Evolutionary conservation across 495 filamentous ascomycete genomes (phyloP), one percentile per base, ranked within the genome.

Genomic region (Penicillium ucsense): DNA sequence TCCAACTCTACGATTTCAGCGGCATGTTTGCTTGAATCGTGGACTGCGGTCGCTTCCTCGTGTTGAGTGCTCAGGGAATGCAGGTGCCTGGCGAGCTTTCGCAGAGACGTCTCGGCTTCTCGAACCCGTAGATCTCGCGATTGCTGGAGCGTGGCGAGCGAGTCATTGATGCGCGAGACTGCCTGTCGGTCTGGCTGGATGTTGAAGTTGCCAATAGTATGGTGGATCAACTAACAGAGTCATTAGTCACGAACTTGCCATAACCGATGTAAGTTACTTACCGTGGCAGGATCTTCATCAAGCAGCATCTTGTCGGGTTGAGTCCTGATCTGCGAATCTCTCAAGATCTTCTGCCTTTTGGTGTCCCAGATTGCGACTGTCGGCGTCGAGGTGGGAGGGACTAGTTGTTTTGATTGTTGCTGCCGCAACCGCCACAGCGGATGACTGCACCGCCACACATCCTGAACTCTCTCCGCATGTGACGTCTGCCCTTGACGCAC

Each of bases 141-240:
- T 55, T 86, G 79, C 50, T 86, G 77, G 8, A 97, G 78, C 0
- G 84, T 81, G 5, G 81, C 76, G 48, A 96, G 78, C 3, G 87
- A 89, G 68, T 86, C 83, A 67, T 81, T 79, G 63, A 97, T 86
- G 62, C 91, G 87, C n/a, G 84, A 74, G 41, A 96, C 80, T 56
- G 85, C 84, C 64, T 82, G 72, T 55, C 85, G 89, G 74, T 98
- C 92, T 3, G 86, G 84, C 38, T 79, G 71, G 62, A 89, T 94
- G 71, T 95, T 91, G 79, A 98, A 98, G 74, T 96, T 95, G 44
- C 79, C 75, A 64, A 91, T 82, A 20, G 89, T 94, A 67, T 91
- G 83, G 64, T 82, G 75, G 66, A 97, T 94, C 59, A 97, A 84
- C 86, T 92, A 59, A 9, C 11, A 35, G 37, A 31, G 43, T 4